phyloP scores from a whole-genome alignment of 1,139 yeast species.

The Wickerhamiella infanticola region DNA sequence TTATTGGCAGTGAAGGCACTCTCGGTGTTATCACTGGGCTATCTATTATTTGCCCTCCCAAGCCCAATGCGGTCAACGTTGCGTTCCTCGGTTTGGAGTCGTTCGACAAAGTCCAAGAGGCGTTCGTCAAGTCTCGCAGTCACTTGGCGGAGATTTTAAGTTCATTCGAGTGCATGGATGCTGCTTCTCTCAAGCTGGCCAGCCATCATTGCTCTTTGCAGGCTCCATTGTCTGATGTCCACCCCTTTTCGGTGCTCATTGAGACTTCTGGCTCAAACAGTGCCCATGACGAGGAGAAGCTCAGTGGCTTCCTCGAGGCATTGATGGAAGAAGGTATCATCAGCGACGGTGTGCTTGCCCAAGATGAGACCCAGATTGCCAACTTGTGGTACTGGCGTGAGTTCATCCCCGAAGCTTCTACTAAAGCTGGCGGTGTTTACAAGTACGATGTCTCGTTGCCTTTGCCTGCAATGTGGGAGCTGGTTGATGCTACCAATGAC shows the following conservation, averaged over 20 bases:
- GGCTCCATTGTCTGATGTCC: conserved; percentile 63
- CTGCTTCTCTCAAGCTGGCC: conserved; percentile 52
- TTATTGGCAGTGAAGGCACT: conserved; percentile 89
- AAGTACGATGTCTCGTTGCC: conserved; percentile 93
- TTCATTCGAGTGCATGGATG: conserved; percentile 93
- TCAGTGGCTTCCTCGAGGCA: conserved; percentile 61
- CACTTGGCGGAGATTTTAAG: conserved; percentile 77
- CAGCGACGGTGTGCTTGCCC: conserved; percentile 87
- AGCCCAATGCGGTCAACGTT: conserved; percentile 76
- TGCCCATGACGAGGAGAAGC: conserved; percentile 38
- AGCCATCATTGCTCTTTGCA: conserved; percentile 32
- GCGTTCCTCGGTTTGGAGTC: conserved; percentile 75
- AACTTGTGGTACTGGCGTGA: conserved; percentile 95
- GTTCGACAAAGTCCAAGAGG: conserved; percentile 67
- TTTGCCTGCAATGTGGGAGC: conserved; percentile 55
- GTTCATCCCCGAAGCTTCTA: conserved; percentile 76
- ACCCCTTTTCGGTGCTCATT: conserved; percentile 78
- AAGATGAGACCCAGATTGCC: conserved; percentile 74
- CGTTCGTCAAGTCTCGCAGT: conserved; percentile 61
- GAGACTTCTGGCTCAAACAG: conserved; percentile 91
- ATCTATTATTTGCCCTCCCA: conserved; percentile 80
- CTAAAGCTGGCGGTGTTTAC: conserved; percentile 82
- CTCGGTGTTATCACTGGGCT: conserved; percentile 83
- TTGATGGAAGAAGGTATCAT: conserved; percentile 77
- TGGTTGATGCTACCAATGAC: conserved; percentile 58